phyloP scores from a whole-genome alignment of 495 filamentous ascomycete species.

The Neurospora sp. region DNA sequence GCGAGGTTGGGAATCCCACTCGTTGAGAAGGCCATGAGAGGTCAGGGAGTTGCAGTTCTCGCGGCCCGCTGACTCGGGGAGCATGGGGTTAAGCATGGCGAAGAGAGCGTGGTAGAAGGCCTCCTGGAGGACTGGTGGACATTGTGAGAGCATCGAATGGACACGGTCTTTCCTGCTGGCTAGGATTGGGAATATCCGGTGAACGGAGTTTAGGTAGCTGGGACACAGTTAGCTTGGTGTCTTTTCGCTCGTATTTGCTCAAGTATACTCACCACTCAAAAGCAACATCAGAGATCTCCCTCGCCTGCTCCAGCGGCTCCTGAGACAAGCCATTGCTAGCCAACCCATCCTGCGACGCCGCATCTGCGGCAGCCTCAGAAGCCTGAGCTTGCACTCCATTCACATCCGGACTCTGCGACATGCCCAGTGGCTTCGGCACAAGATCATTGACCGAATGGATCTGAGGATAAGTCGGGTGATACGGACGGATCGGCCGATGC shows the following conservation, averaged over 20 bases:
- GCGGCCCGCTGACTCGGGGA: slow-evolving; percentile 34
- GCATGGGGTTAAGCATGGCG: slow-evolving; percentile 48
- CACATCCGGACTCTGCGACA: not conserved
- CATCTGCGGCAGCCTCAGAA: slow-evolving; percentile 6
- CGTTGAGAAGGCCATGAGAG: slow-evolving; percentile 39
- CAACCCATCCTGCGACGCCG: slow-evolving; percentile 5
- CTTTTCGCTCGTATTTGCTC: not conserved
- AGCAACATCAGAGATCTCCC: slow-evolving; percentile 34
- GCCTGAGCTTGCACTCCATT: not conserved
- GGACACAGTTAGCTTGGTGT: not conserved
- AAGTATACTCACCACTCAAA: slow-evolving; percentile 34
- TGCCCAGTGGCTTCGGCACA: slow-evolving; percentile 23
- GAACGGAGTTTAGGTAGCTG: slow-evolving; percentile 64
- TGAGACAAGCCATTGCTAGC: slow-evolving; percentile 7
- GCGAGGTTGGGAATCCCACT: slow-evolving; percentile 42
- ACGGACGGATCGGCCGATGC: slow-evolving; percentile 31
- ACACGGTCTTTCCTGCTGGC: slow-evolving; percentile 55
- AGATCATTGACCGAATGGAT: slow-evolving; percentile 34
- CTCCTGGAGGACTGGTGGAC: slow-evolving; percentile 51
- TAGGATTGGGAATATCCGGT: slow-evolving; percentile 66
- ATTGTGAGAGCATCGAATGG: slow-evolving; percentile 49
- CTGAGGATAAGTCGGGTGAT: slow-evolving; percentile 16
- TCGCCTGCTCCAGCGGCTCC: slow-evolving; percentile 19
- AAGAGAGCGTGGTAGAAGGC: slow-evolving; percentile 65
- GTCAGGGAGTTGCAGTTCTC: slow-evolving; percentile 29